Evolutionary conservation across 2,329 filamentous ascomycete species (phyloP).

Genomic region (Apiospora malaysiana): DNA sequence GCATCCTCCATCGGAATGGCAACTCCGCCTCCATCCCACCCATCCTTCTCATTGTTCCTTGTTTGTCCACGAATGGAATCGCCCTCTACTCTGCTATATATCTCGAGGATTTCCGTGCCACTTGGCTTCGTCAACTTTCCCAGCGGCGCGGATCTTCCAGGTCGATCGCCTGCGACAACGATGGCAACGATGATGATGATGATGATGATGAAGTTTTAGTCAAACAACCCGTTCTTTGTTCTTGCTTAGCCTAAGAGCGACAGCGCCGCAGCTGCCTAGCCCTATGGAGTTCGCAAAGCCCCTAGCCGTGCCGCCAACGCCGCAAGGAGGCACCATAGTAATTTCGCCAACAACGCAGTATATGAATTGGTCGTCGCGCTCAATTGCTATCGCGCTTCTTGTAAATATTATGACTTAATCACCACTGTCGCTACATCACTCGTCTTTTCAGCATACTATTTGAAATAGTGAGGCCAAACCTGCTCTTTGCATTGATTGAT

Average conservation of each 20-base stretch:
- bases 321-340: not conserved
- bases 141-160: not conserved
- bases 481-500: too few relatives aligned
- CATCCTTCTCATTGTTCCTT: not conserved
- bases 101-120: too few relatives aligned
- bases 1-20: not conserved
- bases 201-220: not conserved
- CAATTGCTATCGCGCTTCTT: not conserved
- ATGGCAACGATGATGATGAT: too few relatives aligned
- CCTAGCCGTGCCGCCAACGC: not conserved
- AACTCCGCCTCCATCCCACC: not conserved
- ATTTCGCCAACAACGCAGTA: not conserved
- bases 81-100: not conserved
- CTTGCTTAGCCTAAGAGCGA: not conserved
- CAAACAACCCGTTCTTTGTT: not conserved
- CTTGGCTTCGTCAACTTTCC: too few relatives aligned
- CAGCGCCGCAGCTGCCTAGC: not conserved
- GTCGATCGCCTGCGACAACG: not conserved
- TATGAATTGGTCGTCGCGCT: not conserved
- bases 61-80: not conserved
- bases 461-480: too few relatives aligned
- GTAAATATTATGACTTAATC: too few relatives aligned
- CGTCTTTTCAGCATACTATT: too few relatives aligned
- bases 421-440: not conserved
- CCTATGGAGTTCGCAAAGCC: not conserved